phyloP scores from a whole-genome alignment of 441 rosid species.

The Hura crepitans region DNA sequence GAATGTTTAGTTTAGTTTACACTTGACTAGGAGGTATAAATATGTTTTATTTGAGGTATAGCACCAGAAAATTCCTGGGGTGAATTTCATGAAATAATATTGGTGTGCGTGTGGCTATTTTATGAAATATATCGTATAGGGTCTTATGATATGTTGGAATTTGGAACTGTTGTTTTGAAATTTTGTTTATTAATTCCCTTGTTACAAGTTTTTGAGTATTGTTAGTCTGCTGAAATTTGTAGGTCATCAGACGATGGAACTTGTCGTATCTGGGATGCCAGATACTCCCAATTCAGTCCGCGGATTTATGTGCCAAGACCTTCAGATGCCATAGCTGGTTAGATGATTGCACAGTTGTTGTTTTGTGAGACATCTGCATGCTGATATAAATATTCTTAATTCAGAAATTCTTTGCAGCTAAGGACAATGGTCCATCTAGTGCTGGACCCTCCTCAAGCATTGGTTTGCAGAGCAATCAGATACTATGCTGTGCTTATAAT shows the following conservation, averaged over 20 bases:
- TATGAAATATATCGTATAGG: neutral
- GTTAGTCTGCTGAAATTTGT: constrained; percentile 33
- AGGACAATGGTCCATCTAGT: constrained; percentile 45
- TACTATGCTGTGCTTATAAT: constrained; percentile 88
- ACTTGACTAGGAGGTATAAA: constrained; percentile 21
- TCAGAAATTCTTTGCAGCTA: constrained; percentile 61
- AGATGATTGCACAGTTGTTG: constrained; percentile 25
- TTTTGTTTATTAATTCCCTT: too few species aligned
- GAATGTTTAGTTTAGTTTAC: constrained; percentile 5
- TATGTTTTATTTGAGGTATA: constrained; percentile 10
- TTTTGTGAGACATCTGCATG: constrained; percentile 14
- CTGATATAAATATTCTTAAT: constrained; percentile 19
- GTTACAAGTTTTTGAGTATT: constrained; percentile 11
- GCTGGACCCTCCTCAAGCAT: constrained; percentile 58
- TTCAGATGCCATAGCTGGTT: constrained; percentile 55
- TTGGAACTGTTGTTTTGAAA: too few species aligned
- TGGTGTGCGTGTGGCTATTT: neutral
- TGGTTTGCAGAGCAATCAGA: constrained; percentile 65
- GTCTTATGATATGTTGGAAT: neutral
- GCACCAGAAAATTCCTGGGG: neutral
- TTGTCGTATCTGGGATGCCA: constrained; percentile 98
- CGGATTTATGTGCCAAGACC: constrained; percentile 83
- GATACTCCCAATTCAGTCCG: constrained; percentile 59
- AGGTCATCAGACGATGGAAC: constrained; percentile 99
- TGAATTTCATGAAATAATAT: neutral